Evolutionary conservation across 2,329 filamentous ascomycete genomes (phyloP), one percentile per base, ranked within the genome.

Genomic region (Venturia pyrina): DNA sequence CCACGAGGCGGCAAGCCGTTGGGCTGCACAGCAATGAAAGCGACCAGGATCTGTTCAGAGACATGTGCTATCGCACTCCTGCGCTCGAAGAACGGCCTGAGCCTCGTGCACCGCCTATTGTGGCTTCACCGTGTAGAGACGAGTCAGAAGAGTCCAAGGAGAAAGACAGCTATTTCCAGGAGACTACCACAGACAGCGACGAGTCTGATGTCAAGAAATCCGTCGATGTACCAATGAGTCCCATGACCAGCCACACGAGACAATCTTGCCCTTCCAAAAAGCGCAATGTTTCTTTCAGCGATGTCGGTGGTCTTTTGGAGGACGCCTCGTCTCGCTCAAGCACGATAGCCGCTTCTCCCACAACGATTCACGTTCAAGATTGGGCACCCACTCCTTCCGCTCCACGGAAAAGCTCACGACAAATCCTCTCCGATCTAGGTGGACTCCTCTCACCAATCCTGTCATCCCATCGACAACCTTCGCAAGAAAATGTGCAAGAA

Each of bases 1-100:
- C 87, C 1, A 78, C 82, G 15, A 78, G 83, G 4, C 82, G 83
- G 56, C 85, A 86, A 50, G 92, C 89, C 75, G 68, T 79, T 82
- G 69, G 88, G 57, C 78, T 87, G 67, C 84, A 85, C 62, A 85
- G 90, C 66, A 93, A 90, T 87, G 92, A 91, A 56, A 96, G 91
- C 70, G 93, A 98, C 71, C 92, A 96, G 72, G 91, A 98, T 73
- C 83, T 98, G 0, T 91, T 96, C 5, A 82, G 89, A 63, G 90
- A 88, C 67, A 72, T 96, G 3, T 93, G 93, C 8, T 85, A 93
- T 48, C 85, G 89, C 15, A 82, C 86, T 41, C 78, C 82, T 5
- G 80, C 83, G 19, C 73, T 86, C 62, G 73, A 78, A 53, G 78
- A 78, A 19, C 73, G 80, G 17, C 68, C 75, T 5, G 75, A 79